phyloP scores from a whole-genome alignment of 257 asterid genomes.

The Solanum gracilifrons region DNA sequence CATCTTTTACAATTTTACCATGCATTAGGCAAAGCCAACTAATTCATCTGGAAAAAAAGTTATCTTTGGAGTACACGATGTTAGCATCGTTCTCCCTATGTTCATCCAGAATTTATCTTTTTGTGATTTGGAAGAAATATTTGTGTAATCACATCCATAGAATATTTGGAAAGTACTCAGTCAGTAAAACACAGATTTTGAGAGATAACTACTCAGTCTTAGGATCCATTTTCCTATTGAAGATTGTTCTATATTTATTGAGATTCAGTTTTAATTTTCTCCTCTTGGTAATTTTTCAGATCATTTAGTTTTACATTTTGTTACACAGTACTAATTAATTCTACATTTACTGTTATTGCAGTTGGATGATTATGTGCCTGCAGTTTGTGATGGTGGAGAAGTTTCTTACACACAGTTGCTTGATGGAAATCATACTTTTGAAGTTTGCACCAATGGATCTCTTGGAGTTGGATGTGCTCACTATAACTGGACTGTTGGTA shows the following conservation, averaged over 20 bases:
- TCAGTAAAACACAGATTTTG: background rate
- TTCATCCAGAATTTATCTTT: background rate
- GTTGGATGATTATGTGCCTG: constrained; percentile 48
- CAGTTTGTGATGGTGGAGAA: constrained; percentile 46
- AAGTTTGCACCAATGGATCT: constrained; percentile 50
- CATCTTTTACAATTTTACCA: background rate
- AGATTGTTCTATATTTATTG: background rate
- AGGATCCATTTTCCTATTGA: background rate
- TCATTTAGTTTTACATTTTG: background rate
- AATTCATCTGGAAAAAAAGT: background rate
- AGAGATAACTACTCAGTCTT: background rate
- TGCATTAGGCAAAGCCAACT: background rate
- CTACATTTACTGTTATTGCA: constrained; percentile 21
- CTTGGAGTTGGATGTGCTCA: constrained; percentile 48
- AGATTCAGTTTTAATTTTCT: background rate
- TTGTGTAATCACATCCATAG: background rate
- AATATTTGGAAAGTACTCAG: background rate
- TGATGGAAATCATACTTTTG: constrained; percentile 73
- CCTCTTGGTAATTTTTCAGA: background rate
- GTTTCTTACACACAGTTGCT: constrained; percentile 31
- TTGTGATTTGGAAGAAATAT: background rate
- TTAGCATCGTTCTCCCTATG: background rate
- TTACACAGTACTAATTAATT: background rate
- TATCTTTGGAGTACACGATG: background rate
- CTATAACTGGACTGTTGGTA: constrained; percentile 82